These are phyloP conservation scores for Tricladium varicosporioides DNA, from an alignment of 2,329 filamentous ascomycete genomes.

Conservation along the genomic window DNA sequence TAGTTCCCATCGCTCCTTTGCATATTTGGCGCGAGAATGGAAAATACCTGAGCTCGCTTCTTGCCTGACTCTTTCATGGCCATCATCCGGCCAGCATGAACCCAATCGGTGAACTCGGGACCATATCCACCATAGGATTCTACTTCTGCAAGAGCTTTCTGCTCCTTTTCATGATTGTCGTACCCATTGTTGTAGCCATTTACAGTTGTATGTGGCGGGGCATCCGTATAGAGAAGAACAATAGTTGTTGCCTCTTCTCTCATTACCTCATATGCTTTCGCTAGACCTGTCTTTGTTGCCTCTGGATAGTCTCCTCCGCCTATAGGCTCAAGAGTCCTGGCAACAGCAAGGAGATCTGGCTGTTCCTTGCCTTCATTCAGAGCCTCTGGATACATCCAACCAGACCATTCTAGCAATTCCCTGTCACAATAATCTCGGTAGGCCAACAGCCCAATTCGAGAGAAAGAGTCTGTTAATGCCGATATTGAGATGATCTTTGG, in stretches of 20 bases:
- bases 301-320: constrained; percentile 19
- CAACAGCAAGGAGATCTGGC: neutral
- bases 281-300: constrained; percentile 22
- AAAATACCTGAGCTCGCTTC: constrained; percentile 19
- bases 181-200: constrained; percentile 13
- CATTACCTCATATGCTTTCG: constrained; percentile 21
- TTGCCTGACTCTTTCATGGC: constrained; percentile 2
- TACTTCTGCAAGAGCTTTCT: constrained; percentile 3
- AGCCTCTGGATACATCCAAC: constrained; percentile 1
- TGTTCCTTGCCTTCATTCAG: neutral
- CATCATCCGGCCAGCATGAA: constrained; percentile 10
- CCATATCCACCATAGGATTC: constrained; percentile 16
- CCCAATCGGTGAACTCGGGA: constrained; percentile 15
- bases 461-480: neutral
- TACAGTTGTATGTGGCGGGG: constrained; percentile 16
- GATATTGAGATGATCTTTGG: constrained; percentile 6
- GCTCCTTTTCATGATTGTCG: constrained; percentile 13
- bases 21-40: constrained; percentile 10
- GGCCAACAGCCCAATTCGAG: neutral
- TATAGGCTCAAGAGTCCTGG: neutral
- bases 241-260: constrained; percentile 19
- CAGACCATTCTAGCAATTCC: constrained; percentile 1
- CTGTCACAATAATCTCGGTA: constrained; percentile 4
- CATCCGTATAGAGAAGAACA: constrained; percentile 20
- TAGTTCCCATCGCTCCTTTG: constrained; percentile 9